A percentile compares a stretch with the other conserved stretches of the same genome.
Conservation (phyloP, 805 yeast genomes). For the Nakazawaea ambrosiae region DNA sequence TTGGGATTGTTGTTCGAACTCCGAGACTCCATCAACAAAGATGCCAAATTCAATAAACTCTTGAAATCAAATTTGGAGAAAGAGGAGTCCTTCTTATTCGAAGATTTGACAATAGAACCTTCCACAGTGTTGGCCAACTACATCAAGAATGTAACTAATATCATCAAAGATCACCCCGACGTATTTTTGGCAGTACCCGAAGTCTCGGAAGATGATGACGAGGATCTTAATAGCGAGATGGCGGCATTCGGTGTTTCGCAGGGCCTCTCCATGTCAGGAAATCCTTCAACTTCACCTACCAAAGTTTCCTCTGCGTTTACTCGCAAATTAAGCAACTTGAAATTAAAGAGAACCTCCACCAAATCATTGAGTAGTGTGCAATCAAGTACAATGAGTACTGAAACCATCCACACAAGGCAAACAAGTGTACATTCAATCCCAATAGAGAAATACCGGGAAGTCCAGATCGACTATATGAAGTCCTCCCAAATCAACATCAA, state of each 20-base stretch:
- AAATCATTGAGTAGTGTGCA: conserved; percentile 3
- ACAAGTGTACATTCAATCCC: neutral
- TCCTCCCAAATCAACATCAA: no score
- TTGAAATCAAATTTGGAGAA: neutral
- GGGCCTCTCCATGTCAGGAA: no score
- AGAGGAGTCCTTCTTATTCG: conserved; percentile 1
- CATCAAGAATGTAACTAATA: neutral
- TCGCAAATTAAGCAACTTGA: neutral
- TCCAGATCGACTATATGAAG: no score
- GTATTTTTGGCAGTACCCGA: neutral
- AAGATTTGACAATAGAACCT: conserved; percentile 2
- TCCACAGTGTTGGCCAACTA: neutral
- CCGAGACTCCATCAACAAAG: neutral
- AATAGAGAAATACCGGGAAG: no score
- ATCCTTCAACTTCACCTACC: no score
- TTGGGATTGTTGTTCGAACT: conserved; percentile 3
- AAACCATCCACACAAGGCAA: conserved; percentile 3
- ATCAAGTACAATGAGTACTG: conserved; percentile 2
- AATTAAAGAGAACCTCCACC: conserved; percentile 5
- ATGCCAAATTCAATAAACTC: conserved; percentile 1
- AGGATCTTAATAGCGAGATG: neutral
- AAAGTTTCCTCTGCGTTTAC: neutral
- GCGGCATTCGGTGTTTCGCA: no score
- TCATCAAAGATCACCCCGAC: conserved; percentile 4
- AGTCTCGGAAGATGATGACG: neutral